Evolutionary conservation across 1,284 basidiomycete species (phyloP).

Genomic region (Melampsora americana): DNA sequence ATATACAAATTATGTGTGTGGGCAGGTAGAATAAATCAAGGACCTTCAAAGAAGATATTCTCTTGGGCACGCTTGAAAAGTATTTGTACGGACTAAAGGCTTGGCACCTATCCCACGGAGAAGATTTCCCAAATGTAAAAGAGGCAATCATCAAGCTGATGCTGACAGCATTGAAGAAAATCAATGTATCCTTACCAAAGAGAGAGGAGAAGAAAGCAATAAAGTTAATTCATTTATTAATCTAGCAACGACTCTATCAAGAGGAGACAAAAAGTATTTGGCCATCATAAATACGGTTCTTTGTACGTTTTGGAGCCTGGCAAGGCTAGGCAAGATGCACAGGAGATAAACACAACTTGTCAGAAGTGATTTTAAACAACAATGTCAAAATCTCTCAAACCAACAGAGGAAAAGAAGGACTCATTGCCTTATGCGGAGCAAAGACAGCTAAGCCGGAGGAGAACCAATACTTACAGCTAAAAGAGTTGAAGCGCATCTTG

Average conservation of each 20-base stretch:
- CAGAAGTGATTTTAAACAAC: no score
- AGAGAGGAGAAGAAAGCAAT: neutral
- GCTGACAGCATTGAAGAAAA: no score
- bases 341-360: neutral
- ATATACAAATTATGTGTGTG: conserved; percentile 3
- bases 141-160: neutral
- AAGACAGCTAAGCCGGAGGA: neutral
- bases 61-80: neutral
- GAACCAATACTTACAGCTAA: neutral
- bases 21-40: neutral
- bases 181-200: neutral
- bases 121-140: neutral
- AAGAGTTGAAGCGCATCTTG: neutral
- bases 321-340: neutral
- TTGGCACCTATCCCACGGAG: conserved; percentile 10
- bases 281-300: no score
- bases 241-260: neutral
- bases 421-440: neutral
- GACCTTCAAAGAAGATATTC: neutral
- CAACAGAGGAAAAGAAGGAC: neutral
- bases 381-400: neutral
- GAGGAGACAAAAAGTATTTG: neutral
- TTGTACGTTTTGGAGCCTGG: no score
- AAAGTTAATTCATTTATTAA: neutral
- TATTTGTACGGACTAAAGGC: conserved; percentile 15